These are phyloP conservation scores for Umbelopsis sp. DNA, from an alignment of 192 early-diverging fungal species.

Conservation along the genomic window DNA sequence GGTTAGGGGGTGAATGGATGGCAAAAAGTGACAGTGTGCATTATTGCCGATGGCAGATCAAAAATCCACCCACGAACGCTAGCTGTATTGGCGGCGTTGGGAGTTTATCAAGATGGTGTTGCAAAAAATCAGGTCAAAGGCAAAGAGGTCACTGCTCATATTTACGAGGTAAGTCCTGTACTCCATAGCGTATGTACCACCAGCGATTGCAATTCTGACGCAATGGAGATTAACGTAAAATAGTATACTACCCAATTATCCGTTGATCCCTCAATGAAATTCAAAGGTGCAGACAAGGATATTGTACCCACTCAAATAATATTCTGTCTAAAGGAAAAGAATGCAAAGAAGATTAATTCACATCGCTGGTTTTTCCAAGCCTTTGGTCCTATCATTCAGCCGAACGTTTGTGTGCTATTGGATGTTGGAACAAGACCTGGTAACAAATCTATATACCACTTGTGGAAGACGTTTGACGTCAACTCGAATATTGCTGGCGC, in stretches of 20 bases:
- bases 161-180: slow-evolving; percentile 63
- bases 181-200: not conserved
- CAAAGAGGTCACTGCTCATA: slow-evolving; percentile 70
- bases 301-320: slow-evolving; percentile 71
- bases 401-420: slow-evolving; percentile 62
- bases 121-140: slow-evolving; percentile 67
- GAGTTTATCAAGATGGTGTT: slow-evolving; percentile 81
- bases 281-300: slow-evolving; percentile 44
- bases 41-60: slow-evolving; percentile 81
- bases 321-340: slow-evolving; percentile 79
- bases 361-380: slow-evolving; percentile 75
- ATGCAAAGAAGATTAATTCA: slow-evolving; percentile 64
- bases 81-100: slow-evolving; percentile 74
- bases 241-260: slow-evolving; percentile 63
- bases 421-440: slow-evolving; percentile 69
- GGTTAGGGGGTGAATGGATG: slow-evolving; percentile 74
- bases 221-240: not conserved
- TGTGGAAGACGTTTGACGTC: slow-evolving; percentile 67
- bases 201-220: not conserved
- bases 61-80: slow-evolving; percentile 74
- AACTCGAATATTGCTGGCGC: slow-evolving; percentile 63
- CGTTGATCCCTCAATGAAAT: slow-evolving; percentile 53
- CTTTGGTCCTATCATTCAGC: slow-evolving; percentile 57
- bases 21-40: slow-evolving; percentile 84
- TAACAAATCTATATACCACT: slow-evolving; percentile 63